Evolutionary conservation across 352 stramenopile genomes (phyloP).

Genomic region (Phytophthora syringae): DNA sequence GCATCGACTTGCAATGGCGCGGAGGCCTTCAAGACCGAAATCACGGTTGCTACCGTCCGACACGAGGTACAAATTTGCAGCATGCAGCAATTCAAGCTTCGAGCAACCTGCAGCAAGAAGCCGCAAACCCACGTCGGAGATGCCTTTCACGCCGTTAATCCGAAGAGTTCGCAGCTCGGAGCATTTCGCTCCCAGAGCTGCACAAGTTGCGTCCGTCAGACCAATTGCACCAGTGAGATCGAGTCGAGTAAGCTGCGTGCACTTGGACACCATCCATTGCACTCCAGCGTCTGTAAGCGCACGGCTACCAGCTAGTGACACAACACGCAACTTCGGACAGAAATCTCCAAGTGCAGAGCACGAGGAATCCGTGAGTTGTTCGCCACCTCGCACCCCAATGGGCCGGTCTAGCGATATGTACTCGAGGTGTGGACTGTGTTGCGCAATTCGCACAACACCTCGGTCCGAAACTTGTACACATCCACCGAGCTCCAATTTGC

Average conservation of each 20-base stretch:
- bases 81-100: conserved; percentile 74
- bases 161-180: conserved; percentile 41
- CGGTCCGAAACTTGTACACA: conserved; percentile 87
- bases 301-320: conserved; percentile 87
- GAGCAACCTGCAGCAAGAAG: conserved; percentile 86
- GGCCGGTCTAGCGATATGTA: conserved; percentile 73
- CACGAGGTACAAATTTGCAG: conserved; percentile 88
- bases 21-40: conserved; percentile 93
- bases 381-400: conserved; percentile 45
- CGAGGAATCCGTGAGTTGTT: conserved; percentile 90
- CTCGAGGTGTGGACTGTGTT: conserved; percentile 74
- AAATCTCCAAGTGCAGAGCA: conserved; percentile 81
- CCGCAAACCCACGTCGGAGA: conserved; percentile 86
- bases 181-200: conserved; percentile 52
- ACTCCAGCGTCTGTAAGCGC: conserved; percentile 92
- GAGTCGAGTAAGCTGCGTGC: conserved; percentile 74
- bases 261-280: conserved; percentile 87
- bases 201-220: conserved; percentile 83
- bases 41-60: conserved; percentile 93
- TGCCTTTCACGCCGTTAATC: conserved; percentile 72
- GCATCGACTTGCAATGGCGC: conserved; percentile 78
- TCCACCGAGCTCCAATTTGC: conserved; percentile 74
- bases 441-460: conserved; percentile 82
- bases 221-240: conserved; percentile 85
- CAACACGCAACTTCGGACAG: conserved; percentile 50